A percentile compares a stretch with the other conserved stretches of the same genome.
Conservation (phyloP, 805 yeast species). For the Kuraishia cidri region DNA sequence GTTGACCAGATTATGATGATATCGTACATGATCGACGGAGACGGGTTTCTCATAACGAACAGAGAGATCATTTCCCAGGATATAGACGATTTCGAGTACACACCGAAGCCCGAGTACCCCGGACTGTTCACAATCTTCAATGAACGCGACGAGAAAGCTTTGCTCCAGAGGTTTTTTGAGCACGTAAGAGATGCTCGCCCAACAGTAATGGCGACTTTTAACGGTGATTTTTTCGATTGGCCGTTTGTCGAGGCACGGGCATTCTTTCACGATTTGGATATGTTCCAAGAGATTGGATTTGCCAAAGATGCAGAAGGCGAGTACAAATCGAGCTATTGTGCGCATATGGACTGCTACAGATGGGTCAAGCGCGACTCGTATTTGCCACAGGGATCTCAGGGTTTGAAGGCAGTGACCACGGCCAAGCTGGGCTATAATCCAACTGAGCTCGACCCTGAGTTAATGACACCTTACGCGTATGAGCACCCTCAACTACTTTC, state of each 20-base stretch:
- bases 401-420: slow-evolving; percentile 95
- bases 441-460: slow-evolving; percentile 91
- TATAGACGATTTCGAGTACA: slow-evolving; percentile 93
- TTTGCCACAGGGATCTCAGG: slow-evolving; percentile 97
- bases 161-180: slow-evolving; percentile 73
- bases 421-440: slow-evolving; percentile 92
- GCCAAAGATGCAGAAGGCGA: slow-evolving; percentile 85
- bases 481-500: slow-evolving; percentile 89
- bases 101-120: slow-evolving; percentile 94
- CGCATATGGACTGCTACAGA: slow-evolving; percentile 93
- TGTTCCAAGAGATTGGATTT: slow-evolving; percentile 93
- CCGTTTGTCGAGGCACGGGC: slow-evolving; percentile 94
- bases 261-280: slow-evolving; percentile 70
- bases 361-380: slow-evolving; percentile 99
- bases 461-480: slow-evolving; percentile 96
- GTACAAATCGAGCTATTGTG: slow-evolving; percentile 86
- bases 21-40: slow-evolving; percentile 98
- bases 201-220: slow-evolving; percentile 95
- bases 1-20: slow-evolving; percentile 97
- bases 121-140: slow-evolving; percentile 87
- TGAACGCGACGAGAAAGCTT: slow-evolving; percentile 74
- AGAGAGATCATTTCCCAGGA: slow-evolving; percentile 91
- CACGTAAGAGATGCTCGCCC: slow-evolving; percentile 86
- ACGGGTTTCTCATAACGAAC: slow-evolving; percentile 88
- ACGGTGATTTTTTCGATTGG: slow-evolving; percentile 99